Evolutionary conservation across 225 moss, liverwort and hornwort genomes (phyloP), one percentile per base, ranked within the genome.

Genomic region (Thuidium tamariscinum): DNA sequence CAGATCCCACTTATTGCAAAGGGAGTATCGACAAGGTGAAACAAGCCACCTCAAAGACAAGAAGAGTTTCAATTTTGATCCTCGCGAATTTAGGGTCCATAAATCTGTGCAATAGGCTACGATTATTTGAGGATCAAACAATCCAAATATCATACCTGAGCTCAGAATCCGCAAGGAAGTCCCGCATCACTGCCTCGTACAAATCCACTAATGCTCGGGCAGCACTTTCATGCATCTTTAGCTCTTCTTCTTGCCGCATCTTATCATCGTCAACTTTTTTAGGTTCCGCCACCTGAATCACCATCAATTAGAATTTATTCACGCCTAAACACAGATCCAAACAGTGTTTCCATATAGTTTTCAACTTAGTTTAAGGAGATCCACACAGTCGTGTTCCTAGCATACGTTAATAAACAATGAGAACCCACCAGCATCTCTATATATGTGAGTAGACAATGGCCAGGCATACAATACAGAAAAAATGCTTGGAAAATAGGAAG

Each of bases 181-280:
- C 99, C 90, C 95, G 94, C 99, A 99, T 96, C 56, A 99, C 96
- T 46, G 92, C 87, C 81, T 99, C 97, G 67, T 95, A 99, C 66
- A 99, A 89, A 86, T 95, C 95, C 60, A 91, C 88, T 88, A 99
- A 87, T 59, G 95, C 94, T 82, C 86, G 86, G 21, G 89, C 89
- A 49, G 95, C 99, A 81, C 51, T 86, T 62, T 87, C 89, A 51
- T 78, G 90, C 71, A 93, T 75, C 76, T 93, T 93, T 30, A 69
- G 66, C 84, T 92, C 91, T 79, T 93, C 94, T 64, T 91, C 90
- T 46, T 86, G 82, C 55, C 90, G 86, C 90, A 57, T 89, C 82
- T 20, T 83, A 42, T 92, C 93, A 79, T 89, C 93, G 30, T 30
- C 84, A 49, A 30, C 51, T 63, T 81, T 91, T 77, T 89, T 87